Conservation (phyloP, 2,329 filamentous ascomycete species). For the Xylariaceae sp. region DNA sequence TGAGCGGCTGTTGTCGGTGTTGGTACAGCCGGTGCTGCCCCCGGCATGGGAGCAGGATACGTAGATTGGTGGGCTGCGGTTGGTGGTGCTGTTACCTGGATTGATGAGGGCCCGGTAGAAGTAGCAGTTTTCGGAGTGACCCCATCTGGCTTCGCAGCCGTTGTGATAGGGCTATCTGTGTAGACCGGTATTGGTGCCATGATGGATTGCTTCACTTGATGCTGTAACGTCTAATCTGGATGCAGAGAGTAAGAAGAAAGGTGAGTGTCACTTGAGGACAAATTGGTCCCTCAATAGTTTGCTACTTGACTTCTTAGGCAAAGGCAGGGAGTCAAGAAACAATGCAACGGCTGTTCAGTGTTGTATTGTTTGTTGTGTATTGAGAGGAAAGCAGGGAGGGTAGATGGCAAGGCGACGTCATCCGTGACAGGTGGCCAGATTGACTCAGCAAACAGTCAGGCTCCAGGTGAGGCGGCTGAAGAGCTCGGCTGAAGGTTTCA, state of each 20-base stretch:
- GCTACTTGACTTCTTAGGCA: too few relatives aligned
- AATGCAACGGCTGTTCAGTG: too few relatives aligned
- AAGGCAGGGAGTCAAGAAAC: too few relatives aligned
- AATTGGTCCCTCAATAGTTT: too few relatives aligned
- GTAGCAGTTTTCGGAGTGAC: slow-evolving; percentile 26
- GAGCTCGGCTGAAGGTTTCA: too few relatives aligned
- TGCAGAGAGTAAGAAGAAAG: too few relatives aligned
- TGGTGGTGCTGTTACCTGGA: slow-evolving; percentile 21
- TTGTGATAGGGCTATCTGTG: slow-evolving; percentile 50
- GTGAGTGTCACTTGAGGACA: neutral
- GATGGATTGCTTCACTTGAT: neutral
- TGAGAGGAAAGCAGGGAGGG: neutral
- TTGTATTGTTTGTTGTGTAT: too few relatives aligned
- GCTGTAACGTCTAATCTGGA: too few relatives aligned
- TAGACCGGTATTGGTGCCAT: slow-evolving; percentile 62
- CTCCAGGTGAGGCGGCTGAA: neutral
- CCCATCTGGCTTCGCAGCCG: slow-evolving; percentile 45
- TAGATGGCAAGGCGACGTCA: neutral
- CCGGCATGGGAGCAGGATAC: slow-evolving; percentile 43
- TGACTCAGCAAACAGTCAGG: neutral
- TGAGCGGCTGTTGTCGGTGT: slow-evolving; percentile 34
- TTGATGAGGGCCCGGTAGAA: slow-evolving; percentile 4
- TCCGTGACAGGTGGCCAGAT: neutral
- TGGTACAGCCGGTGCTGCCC: slow-evolving; percentile 40
- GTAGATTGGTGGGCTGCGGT: slow-evolving; percentile 26